These are phyloP conservation scores for Xerocomellus chrysenteron DNA, from an alignment of 768 basidiomycete species.

Conservation along the genomic window DNA sequence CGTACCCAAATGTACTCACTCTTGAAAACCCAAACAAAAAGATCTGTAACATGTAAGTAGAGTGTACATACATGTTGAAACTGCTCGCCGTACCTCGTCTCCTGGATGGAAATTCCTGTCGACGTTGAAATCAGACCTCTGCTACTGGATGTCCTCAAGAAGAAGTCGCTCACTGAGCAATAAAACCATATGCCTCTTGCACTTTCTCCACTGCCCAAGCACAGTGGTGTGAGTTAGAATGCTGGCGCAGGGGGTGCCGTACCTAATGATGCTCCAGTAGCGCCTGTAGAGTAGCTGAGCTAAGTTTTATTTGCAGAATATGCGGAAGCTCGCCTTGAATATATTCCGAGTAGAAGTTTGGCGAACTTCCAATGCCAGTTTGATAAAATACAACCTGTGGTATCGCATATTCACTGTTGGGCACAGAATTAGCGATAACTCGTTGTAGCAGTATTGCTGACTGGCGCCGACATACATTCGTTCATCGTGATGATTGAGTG, in stretches of 20 bases:
- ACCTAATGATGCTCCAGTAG: slow-evolving; percentile 66
- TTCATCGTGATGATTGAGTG: slow-evolving; percentile 49
- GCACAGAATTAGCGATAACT: not conserved
- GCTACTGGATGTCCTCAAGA: not conserved
- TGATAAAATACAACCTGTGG: slow-evolving; percentile 68
- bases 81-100: slow-evolving; percentile 53
- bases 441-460: not conserved
- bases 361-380: slow-evolving; percentile 57
- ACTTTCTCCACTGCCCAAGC: slow-evolving; percentile 59
- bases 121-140: not conserved
- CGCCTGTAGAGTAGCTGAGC: slow-evolving; percentile 41
- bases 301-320: not conserved
- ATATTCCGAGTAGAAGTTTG: slow-evolving; percentile 56
- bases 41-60: slow-evolving; percentile 44
- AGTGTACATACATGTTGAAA: not conserved
- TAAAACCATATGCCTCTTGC: slow-evolving; percentile 78
- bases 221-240: slow-evolving; percentile 1
- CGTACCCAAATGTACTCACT: slow-evolving; percentile 34
- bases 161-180: slow-evolving; percentile 59
- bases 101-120: slow-evolving; percentile 66
- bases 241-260: not conserved
- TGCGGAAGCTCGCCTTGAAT: slow-evolving; percentile 50
- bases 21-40: slow-evolving; percentile 79
- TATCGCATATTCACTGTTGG: slow-evolving; percentile 38
- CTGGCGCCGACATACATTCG: slow-evolving; percentile 29